Evolutionary conservation across 1,284 basidiomycete genomes (phyloP).

Genomic region (Cutaneotrichosporon cyanovorans): DNA sequence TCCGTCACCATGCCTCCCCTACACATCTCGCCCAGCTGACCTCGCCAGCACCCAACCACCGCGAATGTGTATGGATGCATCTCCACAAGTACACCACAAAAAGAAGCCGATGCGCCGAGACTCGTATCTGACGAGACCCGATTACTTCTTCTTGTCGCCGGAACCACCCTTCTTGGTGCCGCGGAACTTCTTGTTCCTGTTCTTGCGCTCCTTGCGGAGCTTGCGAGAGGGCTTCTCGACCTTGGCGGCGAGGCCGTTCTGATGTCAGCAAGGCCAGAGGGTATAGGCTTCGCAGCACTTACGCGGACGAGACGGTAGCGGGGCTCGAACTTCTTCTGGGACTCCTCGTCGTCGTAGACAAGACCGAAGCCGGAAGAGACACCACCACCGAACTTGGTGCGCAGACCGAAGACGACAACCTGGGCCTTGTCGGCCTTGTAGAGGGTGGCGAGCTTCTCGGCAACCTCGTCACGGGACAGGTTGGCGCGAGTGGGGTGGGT

Average conservation of each 20-base stretch:
- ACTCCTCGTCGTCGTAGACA: conserved; percentile 94
- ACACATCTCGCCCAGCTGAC: too few species aligned
- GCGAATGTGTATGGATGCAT: too few species aligned
- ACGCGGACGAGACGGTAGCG: conserved; percentile 92
- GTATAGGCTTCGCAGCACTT: conserved; percentile 43
- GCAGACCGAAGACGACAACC: conserved; percentile 57
- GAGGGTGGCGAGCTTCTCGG: conserved; percentile 77
- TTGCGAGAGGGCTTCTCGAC: conserved; percentile 90
- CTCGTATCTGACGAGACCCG: background rate
- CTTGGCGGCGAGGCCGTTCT: conserved; percentile 65
- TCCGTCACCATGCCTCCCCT: too few species aligned
- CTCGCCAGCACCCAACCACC: too few species aligned
- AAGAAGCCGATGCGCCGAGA: too few species aligned
- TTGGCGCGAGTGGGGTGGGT: conserved; percentile 94
- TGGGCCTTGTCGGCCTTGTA: conserved; percentile 60
- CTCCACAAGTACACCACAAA: too few species aligned
- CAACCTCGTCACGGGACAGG: conserved; percentile 86
- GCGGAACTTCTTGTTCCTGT: conserved; percentile 72
- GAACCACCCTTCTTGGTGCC: conserved; percentile 15
- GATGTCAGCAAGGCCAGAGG: background rate
- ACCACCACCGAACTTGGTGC: conserved; percentile 98
- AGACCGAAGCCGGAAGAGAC: conserved; percentile 93
- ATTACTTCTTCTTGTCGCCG: conserved; percentile 18
- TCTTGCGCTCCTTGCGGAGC: conserved; percentile 99
- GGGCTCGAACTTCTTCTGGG: conserved; percentile 96